Evolutionary conservation across 306 rosid genomes (phyloP).

Genomic region (Senna siamea): DNA sequence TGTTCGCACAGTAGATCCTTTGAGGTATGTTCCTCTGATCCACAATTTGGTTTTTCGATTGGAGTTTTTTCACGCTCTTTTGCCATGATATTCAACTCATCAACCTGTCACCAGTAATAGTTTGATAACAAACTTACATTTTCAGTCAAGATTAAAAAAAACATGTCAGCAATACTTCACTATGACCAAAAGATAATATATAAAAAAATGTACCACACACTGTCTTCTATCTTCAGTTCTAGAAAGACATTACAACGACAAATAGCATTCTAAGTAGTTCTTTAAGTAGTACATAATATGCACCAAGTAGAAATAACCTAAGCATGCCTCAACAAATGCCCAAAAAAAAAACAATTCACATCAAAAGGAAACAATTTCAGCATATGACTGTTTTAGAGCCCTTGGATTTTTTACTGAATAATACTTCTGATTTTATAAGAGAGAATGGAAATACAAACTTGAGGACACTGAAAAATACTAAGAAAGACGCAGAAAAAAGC

Average conservation of each 20-base stretch:
- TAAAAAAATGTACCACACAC: not conserved
- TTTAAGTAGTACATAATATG: not conserved
- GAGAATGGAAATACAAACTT: too few relatives aligned
- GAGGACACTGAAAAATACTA: too few relatives aligned
- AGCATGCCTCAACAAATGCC: conserved; percentile 1
- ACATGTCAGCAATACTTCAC: not conserved
- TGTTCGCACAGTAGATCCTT: conserved; percentile 65
- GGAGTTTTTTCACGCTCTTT: conserved; percentile 49
- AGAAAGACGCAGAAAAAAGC: too few relatives aligned
- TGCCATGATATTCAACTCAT: conserved; percentile 58
- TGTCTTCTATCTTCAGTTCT: conserved; percentile 17
- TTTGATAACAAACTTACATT: conserved; percentile 40
- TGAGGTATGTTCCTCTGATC: conserved; percentile 34
- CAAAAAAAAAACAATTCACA: not conserved
- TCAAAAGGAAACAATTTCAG: not conserved
- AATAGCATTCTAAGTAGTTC: not conserved
- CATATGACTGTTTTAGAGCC: not conserved
- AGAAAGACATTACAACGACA: not conserved
- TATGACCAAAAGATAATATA: not conserved
- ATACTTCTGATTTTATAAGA: too few relatives aligned
- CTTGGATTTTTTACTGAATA: too few relatives aligned
- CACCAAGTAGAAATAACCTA: not conserved
- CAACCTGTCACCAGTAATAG: conserved; percentile 48
- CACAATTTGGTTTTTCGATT: conserved; percentile 38
- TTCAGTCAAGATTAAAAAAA: not conserved